Conservation (phyloP, 352 stramenopile genomes). For the Aphanomyces invadans region DNA sequence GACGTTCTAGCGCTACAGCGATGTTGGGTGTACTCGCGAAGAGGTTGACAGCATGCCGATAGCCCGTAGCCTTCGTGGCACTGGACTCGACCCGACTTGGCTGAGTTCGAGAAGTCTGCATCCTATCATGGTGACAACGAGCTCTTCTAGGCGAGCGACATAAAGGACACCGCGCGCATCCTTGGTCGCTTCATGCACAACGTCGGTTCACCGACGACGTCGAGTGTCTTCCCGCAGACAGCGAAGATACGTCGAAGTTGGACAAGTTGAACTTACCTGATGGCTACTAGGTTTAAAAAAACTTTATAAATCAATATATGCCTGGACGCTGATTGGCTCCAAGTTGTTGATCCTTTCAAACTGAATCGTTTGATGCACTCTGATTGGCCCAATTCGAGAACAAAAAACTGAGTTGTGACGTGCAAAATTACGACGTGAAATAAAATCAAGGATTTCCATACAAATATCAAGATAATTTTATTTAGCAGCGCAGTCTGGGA, state of each 20-base stretch:
- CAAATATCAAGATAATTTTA: too few relatives aligned
- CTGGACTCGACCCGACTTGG: constrained; percentile 70
- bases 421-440: too few relatives aligned
- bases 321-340: too few relatives aligned
- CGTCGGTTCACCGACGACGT: constrained; percentile 33
- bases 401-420: too few relatives aligned
- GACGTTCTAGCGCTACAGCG: too few relatives aligned
- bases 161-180: constrained; percentile 83
- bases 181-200: constrained; percentile 75
- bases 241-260: neutral
- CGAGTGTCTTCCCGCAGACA: too few relatives aligned
- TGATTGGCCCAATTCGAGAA: neutral
- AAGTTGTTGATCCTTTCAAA: neutral
- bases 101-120: constrained; percentile 69
- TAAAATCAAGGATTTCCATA: too few relatives aligned
- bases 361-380: neutral
- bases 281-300: neutral
- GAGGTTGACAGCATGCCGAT: too few relatives aligned
- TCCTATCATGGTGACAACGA: constrained; percentile 92
- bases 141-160: constrained; percentile 81
- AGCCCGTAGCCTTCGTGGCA: too few relatives aligned
- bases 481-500: too few relatives aligned
- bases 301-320: neutral
- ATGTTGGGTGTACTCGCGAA: too few relatives aligned
- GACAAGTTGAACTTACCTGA: neutral